Evolutionary conservation across 2,329 filamentous ascomycete genomes (phyloP).

Genomic region (Neofusicoccum parvum): DNA sequence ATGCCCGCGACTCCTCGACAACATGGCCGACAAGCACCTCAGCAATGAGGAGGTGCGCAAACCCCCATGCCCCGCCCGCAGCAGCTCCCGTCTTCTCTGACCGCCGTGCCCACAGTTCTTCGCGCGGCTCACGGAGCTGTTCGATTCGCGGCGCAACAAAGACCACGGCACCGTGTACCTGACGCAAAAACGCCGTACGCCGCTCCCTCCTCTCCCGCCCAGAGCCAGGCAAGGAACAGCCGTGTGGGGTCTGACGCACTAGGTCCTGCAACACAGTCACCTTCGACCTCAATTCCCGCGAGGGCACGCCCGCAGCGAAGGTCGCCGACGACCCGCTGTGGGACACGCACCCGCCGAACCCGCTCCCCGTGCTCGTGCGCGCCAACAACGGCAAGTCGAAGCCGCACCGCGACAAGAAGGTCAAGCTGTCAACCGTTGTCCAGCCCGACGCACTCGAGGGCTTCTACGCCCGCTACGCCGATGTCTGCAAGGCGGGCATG

Average conservation of each 20-base stretch:
- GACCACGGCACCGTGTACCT: constrained; percentile 75
- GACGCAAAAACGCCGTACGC: constrained; percentile 72
- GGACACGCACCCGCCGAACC: constrained; percentile 61
- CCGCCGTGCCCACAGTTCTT: constrained; percentile 67
- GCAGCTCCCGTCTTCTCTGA: not conserved
- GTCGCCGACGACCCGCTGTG: constrained; percentile 56
- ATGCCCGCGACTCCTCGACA: constrained; percentile 11
- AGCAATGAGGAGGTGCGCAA: constrained; percentile 62
- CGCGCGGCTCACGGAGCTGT: constrained; percentile 65
- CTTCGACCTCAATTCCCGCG: constrained; percentile 34
- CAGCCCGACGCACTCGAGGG: constrained; percentile 71
- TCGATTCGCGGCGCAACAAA: constrained; percentile 66
- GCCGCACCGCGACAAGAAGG: constrained; percentile 58
- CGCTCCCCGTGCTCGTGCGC: constrained; percentile 75
- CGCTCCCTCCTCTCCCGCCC: not conserved
- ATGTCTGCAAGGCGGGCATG: constrained; percentile 90
- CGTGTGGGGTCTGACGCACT: not conserved
- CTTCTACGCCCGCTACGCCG: constrained; percentile 85
- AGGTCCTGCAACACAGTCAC: constrained; percentile 33
- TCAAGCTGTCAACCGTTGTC: constrained; percentile 84
- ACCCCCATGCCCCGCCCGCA: constrained; percentile 13
- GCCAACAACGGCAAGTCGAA: constrained; percentile 74
- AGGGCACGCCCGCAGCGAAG: constrained; percentile 28
- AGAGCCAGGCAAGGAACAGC: constrained; percentile 20
- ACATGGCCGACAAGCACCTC: constrained; percentile 48